Base-by-base conservation (phyloP, 75 land plant genomes). In the Azolla pinnata region DNA sequence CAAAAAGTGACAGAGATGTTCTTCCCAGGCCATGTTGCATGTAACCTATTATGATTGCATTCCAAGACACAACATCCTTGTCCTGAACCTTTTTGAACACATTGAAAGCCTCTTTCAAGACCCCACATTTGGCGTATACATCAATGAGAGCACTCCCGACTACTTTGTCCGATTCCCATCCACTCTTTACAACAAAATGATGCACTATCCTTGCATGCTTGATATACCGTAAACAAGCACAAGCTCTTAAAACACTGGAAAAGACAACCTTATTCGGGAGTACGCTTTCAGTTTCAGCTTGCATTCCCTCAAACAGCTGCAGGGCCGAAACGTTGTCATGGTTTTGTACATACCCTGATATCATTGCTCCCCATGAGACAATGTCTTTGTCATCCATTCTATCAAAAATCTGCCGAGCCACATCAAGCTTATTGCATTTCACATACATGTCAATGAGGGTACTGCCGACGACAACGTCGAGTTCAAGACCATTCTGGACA, bases 1-100 rank as follows among this genome's bases (percentile, higher is more conserved):
- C 54, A 71, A 81, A 84, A 57, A 79, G 79, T 33, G 51, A 31
- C 1, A 88, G 81, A 58, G 89, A 85, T 52, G 81, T 79, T 51
- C 33, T 18, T 44, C 25, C 75, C 26, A 65, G 31, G 21, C 67
- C 85, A 76, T 82, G 81, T 61, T 81, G 85, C 10, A 31, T 31
- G 44, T 70, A 81, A 17, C 77, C 69, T 34, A 71, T 67, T 20
- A 77, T 56, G 61, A 81, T 65, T 20, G 78, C 75, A 31, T 67
- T 69, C 59, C 73, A 74, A 25, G 75, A 59, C 20, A 51, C 12
- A 0, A 48, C 62, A 61, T 61, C 67, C 20, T 28, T 44, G 20
- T 29, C 23, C 17, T 26, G 14, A 47, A 80, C 53, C 33, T 50
- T 45, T 55, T 56, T 69, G 26, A 80, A 80, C 4, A 73, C 54